Percentiles rank a stretch among this genome's conserved stretches.
Evolutionary conservation across 306 rosid genomes (phyloP).

Genomic region (Cyclanthera cordifolia): DNA sequence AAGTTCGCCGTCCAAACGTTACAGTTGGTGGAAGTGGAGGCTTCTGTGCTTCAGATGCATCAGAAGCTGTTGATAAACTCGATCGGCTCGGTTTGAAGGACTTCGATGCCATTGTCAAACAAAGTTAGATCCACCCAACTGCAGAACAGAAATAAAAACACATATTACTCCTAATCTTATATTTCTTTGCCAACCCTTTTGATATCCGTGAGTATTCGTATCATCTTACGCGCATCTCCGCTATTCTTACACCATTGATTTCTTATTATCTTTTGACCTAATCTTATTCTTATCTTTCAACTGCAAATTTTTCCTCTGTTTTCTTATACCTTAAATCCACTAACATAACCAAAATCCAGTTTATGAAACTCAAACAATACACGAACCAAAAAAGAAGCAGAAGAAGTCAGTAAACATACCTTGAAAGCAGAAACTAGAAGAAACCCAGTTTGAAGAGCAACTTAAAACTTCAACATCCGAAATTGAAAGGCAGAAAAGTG

Average conservation of each 20-base stretch:
- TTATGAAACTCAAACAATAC: neutral
- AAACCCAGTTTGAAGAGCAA: neutral
- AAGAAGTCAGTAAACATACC: neutral
- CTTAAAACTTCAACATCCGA: neutral
- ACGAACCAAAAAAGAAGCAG: neutral
- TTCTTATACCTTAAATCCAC: too few relatives aligned
- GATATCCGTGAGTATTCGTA: too few relatives aligned
- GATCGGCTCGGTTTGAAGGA: conserved; percentile 50
- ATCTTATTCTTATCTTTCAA: too few relatives aligned
- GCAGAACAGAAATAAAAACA: neutral
- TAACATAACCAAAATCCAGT: too few relatives aligned
- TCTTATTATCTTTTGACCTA: too few relatives aligned
- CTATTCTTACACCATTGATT: too few relatives aligned
- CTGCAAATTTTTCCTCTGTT: too few relatives aligned
- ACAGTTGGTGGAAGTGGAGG: conserved; percentile 75
- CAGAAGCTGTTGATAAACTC: conserved; percentile 46
- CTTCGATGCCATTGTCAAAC: conserved; percentile 49
- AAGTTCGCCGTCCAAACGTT: conserved; percentile 70
- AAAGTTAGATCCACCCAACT: conserved; percentile 25
- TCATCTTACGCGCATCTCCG: too few relatives aligned
- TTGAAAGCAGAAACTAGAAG: neutral
- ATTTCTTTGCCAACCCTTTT: too few relatives aligned
- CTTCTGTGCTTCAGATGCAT: conserved; percentile 38
- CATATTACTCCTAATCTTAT: neutral
- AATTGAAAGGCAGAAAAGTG: neutral